Conservation (phyloP, 176 grass and related monocot species). For the Juncus effusus region DNA sequence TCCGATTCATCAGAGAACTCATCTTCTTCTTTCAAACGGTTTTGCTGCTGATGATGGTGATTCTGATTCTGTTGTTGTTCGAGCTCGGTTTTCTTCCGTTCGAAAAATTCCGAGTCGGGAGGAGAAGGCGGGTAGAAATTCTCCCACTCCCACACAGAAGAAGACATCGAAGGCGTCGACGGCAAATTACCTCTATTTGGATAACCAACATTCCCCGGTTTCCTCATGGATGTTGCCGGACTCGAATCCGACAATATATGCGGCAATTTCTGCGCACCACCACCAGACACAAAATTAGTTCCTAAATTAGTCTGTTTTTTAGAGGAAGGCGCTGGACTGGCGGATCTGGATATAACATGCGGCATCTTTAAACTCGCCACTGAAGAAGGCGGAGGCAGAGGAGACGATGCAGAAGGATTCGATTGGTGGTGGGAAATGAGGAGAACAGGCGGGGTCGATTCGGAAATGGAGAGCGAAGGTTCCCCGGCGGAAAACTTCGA, state of each 20-base stretch:
- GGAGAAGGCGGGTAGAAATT: constrained; percentile 90
- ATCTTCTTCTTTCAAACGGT: constrained; percentile 50
- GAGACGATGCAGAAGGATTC: not conserved
- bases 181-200: constrained; percentile 14
- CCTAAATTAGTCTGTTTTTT: constrained; percentile 20
- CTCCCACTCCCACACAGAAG: constrained; percentile 96
- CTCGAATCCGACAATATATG: constrained; percentile 27
- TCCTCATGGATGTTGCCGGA: constrained; percentile 15
- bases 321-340: constrained; percentile 44
- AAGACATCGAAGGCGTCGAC: constrained; percentile 72
- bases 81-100: constrained; percentile 64
- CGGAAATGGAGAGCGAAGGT: constrained; percentile 73
- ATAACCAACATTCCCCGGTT: constrained; percentile 1
- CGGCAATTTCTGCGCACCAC: not conserved
- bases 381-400: constrained; percentile 24
- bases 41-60: constrained; percentile 22
- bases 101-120: constrained; percentile 90
- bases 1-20: constrained; percentile 43
- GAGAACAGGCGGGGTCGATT: constrained; percentile 69
- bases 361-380: constrained; percentile 42
- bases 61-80: constrained; percentile 58
- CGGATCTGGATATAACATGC: constrained; percentile 49
- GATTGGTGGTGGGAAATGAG: constrained; percentile 41
- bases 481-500: constrained; percentile 76
- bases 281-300: not conserved